A percentile compares a stretch with the other conserved stretches of the same genome.
Evolutionary conservation across 2,329 filamentous ascomycete genomes (phyloP).

Genomic region (Diaporthe ilicicola): DNA sequence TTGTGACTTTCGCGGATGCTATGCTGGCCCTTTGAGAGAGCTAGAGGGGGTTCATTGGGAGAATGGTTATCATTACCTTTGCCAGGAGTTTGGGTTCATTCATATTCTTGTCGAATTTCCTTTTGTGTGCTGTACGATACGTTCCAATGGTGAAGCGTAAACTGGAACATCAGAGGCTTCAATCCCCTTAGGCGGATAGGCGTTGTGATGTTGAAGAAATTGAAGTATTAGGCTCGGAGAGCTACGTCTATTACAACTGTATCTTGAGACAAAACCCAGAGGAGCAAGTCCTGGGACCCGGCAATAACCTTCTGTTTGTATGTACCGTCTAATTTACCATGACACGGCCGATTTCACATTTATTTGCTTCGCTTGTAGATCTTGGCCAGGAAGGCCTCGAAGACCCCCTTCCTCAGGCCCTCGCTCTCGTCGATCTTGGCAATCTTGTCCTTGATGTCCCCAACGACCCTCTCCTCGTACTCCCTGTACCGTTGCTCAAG

Average conservation of each 20-base stretch:
- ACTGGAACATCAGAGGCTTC: not conserved
- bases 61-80: not conserved
- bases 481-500: conserved; percentile 84
- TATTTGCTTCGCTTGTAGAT: conserved; percentile 99
- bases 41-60: not conserved
- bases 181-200: not conserved
- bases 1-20: not conserved
- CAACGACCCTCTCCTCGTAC: conserved; percentile 88
- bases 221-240: conserved; percentile 19
- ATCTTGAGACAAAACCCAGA: not conserved
- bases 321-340: conserved; percentile 27
- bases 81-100: conserved; percentile 11
- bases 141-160: conserved; percentile 18
- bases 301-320: not conserved
- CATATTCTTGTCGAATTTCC: not conserved
- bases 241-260: conserved; percentile 21
- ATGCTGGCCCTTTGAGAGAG: not conserved
- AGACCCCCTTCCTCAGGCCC: conserved; percentile 89
- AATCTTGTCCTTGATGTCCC: conserved; percentile 81
- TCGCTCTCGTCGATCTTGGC: conserved; percentile 82
- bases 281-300: not conserved
- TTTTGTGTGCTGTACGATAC: conserved; percentile 22
- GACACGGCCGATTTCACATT: conserved; percentile 25
- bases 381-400: conserved; percentile 90
- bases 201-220: not conserved